Conservation (phyloP, 2,329 filamentous ascomycete genomes). For the Botrytis aclada region DNA sequence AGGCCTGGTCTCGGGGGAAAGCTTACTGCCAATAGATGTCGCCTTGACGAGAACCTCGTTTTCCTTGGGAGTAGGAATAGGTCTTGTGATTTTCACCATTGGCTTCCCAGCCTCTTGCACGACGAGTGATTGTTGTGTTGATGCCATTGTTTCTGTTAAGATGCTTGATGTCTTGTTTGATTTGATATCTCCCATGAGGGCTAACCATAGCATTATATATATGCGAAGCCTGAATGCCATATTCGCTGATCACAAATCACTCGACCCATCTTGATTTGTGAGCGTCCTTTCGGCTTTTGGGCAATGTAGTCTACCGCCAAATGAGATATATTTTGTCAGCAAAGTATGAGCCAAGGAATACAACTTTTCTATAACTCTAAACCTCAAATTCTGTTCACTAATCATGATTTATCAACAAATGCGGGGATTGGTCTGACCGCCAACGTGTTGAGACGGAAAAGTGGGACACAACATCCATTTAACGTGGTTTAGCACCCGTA, state of each 20-base stretch:
- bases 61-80: slow-evolving; percentile 36
- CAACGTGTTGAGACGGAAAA: neutral
- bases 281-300: neutral
- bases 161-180: neutral
- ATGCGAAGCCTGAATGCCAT: neutral
- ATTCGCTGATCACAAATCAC: neutral
- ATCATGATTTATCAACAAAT: slow-evolving; percentile 3
- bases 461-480: too few relatives aligned
- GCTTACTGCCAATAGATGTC: slow-evolving; percentile 34
- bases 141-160: slow-evolving; percentile 2
- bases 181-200: neutral
- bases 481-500: too few relatives aligned
- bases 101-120: slow-evolving; percentile 33
- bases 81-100: slow-evolving; percentile 25
- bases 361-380: neutral
- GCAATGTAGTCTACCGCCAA: neutral
- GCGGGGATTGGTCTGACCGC: neutral
- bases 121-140: slow-evolving; percentile 34
- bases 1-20: neutral
- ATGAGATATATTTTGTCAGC: neutral
- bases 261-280: neutral
- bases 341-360: neutral
- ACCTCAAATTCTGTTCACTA: neutral
- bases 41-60: slow-evolving; percentile 42
- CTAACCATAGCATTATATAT: neutral